A percentile compares a stretch with the other conserved stretches of the same genome.
phyloP scores from a whole-genome alignment of 148 eudicot genomes.

The Rhododendron henanense region DNA sequence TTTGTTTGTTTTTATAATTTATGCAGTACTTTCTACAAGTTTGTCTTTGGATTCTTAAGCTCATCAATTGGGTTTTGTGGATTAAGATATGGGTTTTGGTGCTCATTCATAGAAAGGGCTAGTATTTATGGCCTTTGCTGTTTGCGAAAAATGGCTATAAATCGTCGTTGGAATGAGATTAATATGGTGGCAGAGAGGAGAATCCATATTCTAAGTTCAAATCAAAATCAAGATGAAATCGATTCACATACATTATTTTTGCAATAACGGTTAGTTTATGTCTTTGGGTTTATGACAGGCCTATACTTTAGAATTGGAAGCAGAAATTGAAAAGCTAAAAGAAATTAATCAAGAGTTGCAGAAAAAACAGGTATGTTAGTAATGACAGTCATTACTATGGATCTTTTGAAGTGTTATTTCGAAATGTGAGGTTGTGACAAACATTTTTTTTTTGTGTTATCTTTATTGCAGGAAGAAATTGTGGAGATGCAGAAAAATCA shows the following conservation, averaged over 20 bases:
- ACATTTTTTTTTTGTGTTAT: background rate
- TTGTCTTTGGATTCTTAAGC: background rate
- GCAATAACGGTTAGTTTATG: background rate
- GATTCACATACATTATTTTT: background rate
- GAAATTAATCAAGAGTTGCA: constrained; percentile 33
- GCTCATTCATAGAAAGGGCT: background rate
- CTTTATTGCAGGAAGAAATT: constrained; percentile 36
- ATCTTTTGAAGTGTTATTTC: background rate
- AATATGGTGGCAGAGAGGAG: background rate
- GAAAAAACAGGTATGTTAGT: constrained; percentile 34
- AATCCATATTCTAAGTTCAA: background rate
- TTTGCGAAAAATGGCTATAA: background rate
- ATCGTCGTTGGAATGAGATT: background rate
- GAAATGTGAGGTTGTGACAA: background rate
- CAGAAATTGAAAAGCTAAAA: constrained; percentile 36
- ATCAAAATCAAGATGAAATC: background rate
- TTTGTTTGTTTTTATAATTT: background rate
- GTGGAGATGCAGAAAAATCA: constrained; percentile 47
- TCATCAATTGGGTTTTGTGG: background rate
- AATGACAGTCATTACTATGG: background rate
- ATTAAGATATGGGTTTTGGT: background rate
- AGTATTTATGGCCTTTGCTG: too few relatives aligned
- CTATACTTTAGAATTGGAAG: background rate
- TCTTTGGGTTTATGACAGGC: background rate
- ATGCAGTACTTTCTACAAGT: background rate